Evolutionary conservation across 2,329 filamentous ascomycete genomes (phyloP).

Genomic region (Botrytis fragariae): DNA sequence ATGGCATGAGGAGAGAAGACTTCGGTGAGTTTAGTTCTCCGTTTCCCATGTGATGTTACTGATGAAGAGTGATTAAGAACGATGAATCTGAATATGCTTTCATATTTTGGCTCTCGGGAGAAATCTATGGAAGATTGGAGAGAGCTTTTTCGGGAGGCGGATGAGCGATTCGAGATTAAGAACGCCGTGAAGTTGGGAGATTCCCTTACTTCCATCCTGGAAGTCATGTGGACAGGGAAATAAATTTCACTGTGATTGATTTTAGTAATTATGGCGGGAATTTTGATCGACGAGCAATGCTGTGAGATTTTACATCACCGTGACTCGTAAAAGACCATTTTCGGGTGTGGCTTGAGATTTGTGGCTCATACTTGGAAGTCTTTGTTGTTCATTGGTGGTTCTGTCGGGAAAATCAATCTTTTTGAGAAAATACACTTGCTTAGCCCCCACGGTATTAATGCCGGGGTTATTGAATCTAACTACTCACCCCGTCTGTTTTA

Average conservation of each 20-base stretch:
- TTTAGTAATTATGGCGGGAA: not conserved
- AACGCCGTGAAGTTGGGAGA: not conserved
- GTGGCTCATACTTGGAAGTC: not conserved
- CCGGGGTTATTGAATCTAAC: not conserved
- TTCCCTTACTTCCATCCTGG: not conserved
- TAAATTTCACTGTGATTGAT: not conserved
- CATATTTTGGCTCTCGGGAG: constrained; percentile 12
- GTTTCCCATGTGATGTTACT: not conserved
- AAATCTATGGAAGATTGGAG: constrained; percentile 11
- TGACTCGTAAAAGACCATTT: not conserved
- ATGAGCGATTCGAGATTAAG: constrained; percentile 8
- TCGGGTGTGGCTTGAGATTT: not conserved
- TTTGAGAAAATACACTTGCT: too few relatives aligned
- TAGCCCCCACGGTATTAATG: not conserved
- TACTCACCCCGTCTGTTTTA: not conserved
- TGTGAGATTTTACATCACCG: not conserved
- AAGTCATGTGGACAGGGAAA: not conserved
- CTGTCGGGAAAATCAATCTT: too few relatives aligned
- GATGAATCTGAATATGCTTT: constrained; percentile 16
- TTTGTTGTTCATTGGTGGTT: not conserved
- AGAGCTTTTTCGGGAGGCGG: constrained; percentile 1
- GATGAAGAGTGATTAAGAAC: not conserved
- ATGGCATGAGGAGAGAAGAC: not conserved
- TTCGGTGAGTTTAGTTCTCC: not conserved
- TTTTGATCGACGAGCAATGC: not conserved